Evolutionary conservation across 352 stramenopile species (phyloP), one percentile per base, ranked within the genome.

Genomic region (Pythium graminicola): DNA sequence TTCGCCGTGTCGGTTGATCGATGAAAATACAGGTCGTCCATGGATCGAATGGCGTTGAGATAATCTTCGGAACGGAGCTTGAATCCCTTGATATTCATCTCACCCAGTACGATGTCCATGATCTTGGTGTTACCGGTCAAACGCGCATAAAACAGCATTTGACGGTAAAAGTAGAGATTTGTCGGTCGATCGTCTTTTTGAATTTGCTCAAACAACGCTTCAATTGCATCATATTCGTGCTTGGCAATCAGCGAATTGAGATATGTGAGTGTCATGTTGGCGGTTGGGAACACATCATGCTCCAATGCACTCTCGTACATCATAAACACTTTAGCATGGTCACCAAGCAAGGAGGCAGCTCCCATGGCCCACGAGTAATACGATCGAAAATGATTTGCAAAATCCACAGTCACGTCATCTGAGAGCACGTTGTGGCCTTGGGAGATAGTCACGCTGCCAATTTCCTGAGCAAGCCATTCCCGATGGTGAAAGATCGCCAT

Each of bases 351-450:
- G 1, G 50, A 50, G 51, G 72, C 74, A 20, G 70, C 70, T 13
- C 77, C 70, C 60, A 80, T 78, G 7, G 70, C 68, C 65, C 65
- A 88, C 54, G 77, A 88, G 60, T 80, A 88, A 41, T 82, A 86
- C 62, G 73, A 78, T 13, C 77, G 74, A 38, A 85, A 55, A 27
- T 83, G 70, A 24, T 46, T 49, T 19, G 47, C 57, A 8, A 87
- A 60, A 31, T 69, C 67, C 38, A 85, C 57, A 6, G 46, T 31
- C 13, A 51, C 49, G 44, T 76, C 62, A 29, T 72, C 67, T 54
- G 67, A 59, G 54, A 77, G 67, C 13, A 73, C 70, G 31, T 50
- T 65, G 26, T 64, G 19, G 19, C 46, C 46, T 11, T 24, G 46
- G 23, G 32, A 31, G 32, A 54, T 2, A 9, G 60, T 57, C 9